Evolutionary conservation across 2,329 filamentous ascomycete species (phyloP), one percentile per base, ranked within the genome.

Genomic region (Cladophialophora chaetospira): DNA sequence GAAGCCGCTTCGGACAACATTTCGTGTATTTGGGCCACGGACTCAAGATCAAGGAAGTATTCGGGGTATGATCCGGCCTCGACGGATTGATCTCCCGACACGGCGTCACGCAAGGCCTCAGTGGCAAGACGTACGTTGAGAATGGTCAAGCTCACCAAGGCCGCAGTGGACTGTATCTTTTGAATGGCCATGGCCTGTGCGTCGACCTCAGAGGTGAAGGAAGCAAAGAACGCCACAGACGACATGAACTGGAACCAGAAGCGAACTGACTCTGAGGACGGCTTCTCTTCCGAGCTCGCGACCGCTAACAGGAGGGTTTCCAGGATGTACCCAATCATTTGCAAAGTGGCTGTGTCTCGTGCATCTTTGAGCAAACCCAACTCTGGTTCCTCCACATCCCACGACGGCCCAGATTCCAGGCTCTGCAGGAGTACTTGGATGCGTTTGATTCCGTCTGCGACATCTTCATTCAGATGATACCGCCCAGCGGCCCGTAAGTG

Each of bases 181-280:
- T 57, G 48, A 10, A 64, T 64, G 6, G 52, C 55, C 5, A 21
- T 21, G 31, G 36, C 44, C 28, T 64, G 62, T 15, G n/a, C 25
- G 4, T 31, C 40, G 21, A 59, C 48, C 17, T 60, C 53, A 3
- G 62, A 64, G 8, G 13, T 48, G 54, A 64, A 64, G 9, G 60
- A 17, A 25, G 28, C 31, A 29, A 64, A 64, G 44, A 54, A 57
- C n/a, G 43, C 60, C 13, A 60, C 47, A 10, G 48, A 57, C 38
- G 81, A 77, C 79, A 92, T 86, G 47, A 92, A 74, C n/a, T 80
- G 75, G 65, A 92, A 91, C 91, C 91, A 96, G 62, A 82, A 78
- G 35, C 83, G 75, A 15, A 91, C 78, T 5, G 85, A 71, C 11
- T 80, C 75, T 15, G 82, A 78, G 13, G 84, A 77, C 5, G 44